These are phyloP conservation scores for Hysterium pulicare DNA, from an alignment of 2,329 filamentous ascomycete genomes.

Conservation along the genomic window DNA sequence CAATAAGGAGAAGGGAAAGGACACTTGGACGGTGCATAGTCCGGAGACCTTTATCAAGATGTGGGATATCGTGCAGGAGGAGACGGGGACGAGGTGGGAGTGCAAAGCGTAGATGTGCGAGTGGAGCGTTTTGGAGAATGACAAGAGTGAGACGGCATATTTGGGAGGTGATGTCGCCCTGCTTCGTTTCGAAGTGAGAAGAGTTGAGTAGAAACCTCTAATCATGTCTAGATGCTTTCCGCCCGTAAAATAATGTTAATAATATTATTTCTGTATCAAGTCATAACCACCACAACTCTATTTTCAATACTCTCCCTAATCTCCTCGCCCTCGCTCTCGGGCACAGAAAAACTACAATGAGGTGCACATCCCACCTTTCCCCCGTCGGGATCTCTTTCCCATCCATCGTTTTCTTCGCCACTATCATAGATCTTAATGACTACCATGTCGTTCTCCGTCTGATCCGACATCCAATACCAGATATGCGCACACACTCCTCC, in stretches of 20 bases:
- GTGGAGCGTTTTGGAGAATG: too few species aligned
- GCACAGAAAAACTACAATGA: background rate
- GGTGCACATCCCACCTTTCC: background rate
- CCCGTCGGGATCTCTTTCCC: background rate
- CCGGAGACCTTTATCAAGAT: background rate
- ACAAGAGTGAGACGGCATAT: too few species aligned
- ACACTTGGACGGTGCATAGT: background rate
- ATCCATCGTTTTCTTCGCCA: background rate
- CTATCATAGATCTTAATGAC: conserved; percentile 1
- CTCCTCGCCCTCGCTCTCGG: background rate
- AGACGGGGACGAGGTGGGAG: background rate
- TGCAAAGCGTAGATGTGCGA: too few species aligned
- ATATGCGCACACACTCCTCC: background rate
- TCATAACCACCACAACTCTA: background rate
- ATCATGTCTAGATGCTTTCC: too few species aligned
- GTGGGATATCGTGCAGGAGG: background rate
- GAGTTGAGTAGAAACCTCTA: too few species aligned
- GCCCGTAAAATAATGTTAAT: too few species aligned
- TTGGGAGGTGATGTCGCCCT: too few species aligned
- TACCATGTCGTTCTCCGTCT: background rate
- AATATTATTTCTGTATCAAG: too few species aligned
- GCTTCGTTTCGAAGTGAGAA: too few species aligned
- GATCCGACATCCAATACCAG: background rate
- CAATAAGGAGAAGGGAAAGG: too few species aligned
- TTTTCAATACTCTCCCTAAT: background rate